Percentiles rank a stretch among this genome's conserved stretches.
phyloP scores from a whole-genome alignment of 768 basidiomycete genomes.

The Amyloporia xantha region DNA sequence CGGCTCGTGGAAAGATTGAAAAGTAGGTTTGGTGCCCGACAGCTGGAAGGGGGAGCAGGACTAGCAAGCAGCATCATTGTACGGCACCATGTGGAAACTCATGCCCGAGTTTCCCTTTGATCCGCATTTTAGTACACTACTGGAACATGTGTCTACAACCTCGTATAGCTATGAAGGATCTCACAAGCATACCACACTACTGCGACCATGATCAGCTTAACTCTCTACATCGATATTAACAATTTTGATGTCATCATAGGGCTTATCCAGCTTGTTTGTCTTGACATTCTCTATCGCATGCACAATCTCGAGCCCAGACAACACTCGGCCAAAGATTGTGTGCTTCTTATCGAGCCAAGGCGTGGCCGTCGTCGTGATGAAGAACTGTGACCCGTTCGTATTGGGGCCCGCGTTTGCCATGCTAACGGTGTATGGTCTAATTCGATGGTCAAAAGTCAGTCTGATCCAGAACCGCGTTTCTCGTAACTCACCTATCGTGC shows the following conservation, averaged over 20 bases:
- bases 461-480: slow-evolving; percentile 42
- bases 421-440: slow-evolving; percentile 87
- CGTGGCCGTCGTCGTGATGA: slow-evolving; percentile 92
- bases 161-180: too few species aligned
- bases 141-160: too few species aligned
- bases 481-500: slow-evolving; percentile 76
- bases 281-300: slow-evolving; percentile 91
- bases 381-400: slow-evolving; percentile 97
- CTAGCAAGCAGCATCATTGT: slow-evolving; percentile 21
- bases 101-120: slow-evolving; percentile 44
- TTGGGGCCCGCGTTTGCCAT: slow-evolving; percentile 90
- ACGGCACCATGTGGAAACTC: slow-evolving; percentile 28
- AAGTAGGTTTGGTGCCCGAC: slow-evolving; percentile 28
- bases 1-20: slow-evolving; percentile 25
- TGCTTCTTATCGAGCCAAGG: slow-evolving; percentile 92
- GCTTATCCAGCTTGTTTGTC: slow-evolving; percentile 78
- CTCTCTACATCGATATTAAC: slow-evolving; percentile 71
- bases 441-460: slow-evolving; percentile 1
- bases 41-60: slow-evolving; percentile 19
- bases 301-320: slow-evolving; percentile 83
- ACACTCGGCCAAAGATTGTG: slow-evolving; percentile 88
- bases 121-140: background rate
- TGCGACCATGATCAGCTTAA: too few species aligned
- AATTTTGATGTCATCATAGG: slow-evolving; percentile 92
- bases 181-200: too few species aligned